A percentile compares a stretch with the other conserved stretches of the same genome.
Conservation (phyloP, 345 rosid species). For the Populus deltoides region DNA sequence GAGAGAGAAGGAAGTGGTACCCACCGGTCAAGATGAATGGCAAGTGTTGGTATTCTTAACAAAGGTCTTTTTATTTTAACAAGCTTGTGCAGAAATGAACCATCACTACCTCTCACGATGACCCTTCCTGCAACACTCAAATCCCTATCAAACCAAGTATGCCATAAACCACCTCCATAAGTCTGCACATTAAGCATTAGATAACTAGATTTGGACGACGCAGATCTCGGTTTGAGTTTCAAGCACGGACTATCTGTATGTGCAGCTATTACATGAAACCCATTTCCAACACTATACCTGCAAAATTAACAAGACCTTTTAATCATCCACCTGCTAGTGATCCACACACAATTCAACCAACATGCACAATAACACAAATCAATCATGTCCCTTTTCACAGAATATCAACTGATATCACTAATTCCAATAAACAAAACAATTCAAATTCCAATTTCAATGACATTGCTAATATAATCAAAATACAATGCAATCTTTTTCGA, state of each 20-base stretch:
- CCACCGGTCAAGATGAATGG: constrained; percentile 91
- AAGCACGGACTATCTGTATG: constrained; percentile 97
- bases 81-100: constrained; percentile 72
- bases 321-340: neutral
- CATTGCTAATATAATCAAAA: no score
- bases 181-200: constrained; percentile 94
- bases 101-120: constrained; percentile 61
- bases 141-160: constrained; percentile 97
- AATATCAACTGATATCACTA: no score
- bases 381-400: no score
- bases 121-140: constrained; percentile 94
- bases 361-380: neutral
- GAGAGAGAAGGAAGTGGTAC: constrained; percentile 9
- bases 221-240: constrained; percentile 87
- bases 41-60: constrained; percentile 77
- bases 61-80: constrained; percentile 82
- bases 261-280: constrained; percentile 87
- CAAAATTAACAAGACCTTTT: constrained; percentile 23
- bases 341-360: neutral
- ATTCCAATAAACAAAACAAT: no score
- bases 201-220: constrained; percentile 76
- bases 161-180: constrained; percentile 97
- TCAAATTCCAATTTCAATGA: no score
- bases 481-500: neutral
- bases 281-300: constrained; percentile 76